These are phyloP conservation scores for Pseudogymnoascus sp. DNA, from an alignment of 2,329 filamentous ascomycete genomes.

Conservation along the genomic window DNA sequence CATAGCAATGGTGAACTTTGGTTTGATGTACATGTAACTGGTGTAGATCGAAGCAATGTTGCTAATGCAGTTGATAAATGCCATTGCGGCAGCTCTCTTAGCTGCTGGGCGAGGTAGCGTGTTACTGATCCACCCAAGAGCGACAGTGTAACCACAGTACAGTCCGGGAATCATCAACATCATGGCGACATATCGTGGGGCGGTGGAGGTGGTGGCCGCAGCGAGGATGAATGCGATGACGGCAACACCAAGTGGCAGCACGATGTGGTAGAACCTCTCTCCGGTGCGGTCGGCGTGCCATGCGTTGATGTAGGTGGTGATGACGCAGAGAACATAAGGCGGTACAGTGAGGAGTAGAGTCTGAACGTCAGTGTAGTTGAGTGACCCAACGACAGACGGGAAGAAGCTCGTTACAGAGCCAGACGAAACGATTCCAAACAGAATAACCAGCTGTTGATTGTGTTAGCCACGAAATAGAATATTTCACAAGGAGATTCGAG, in stretches of 20 bases:
- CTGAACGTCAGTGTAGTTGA: constrained; percentile 51
- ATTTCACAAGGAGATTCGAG: constrained; percentile 19
- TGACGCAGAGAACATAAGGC: constrained; percentile 53
- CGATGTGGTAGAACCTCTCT: constrained; percentile 62
- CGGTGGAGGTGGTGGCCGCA: constrained; percentile 50
- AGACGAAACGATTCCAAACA: constrained; percentile 49
- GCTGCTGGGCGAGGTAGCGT: constrained; percentile 66
- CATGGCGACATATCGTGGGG: constrained; percentile 59
- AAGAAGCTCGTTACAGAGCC: constrained; percentile 60
- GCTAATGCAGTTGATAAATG: constrained; percentile 65
- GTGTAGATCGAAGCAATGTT: constrained; percentile 65
- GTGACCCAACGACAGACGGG: constrained; percentile 59
- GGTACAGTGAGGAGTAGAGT: constrained; percentile 57
- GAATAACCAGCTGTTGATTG: constrained; percentile 38
- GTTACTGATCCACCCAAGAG: constrained; percentile 66
- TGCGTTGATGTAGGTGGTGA: constrained; percentile 55
- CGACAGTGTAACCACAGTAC: constrained; percentile 59
- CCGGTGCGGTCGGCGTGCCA: constrained; percentile 64
- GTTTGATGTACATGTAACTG: constrained; percentile 56
- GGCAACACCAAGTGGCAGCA: constrained; percentile 50
- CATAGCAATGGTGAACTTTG: constrained; percentile 49
- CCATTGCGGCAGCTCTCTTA: constrained; percentile 52
- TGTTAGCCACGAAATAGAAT: constrained; percentile 6
- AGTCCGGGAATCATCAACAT: constrained; percentile 61
- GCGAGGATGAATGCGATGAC: constrained; percentile 59